A percentile compares a stretch with the other conserved stretches of the same genome.
Evolutionary conservation across 2,329 filamentous ascomycete species (phyloP).

Genomic region (Fusarium sp.): DNA sequence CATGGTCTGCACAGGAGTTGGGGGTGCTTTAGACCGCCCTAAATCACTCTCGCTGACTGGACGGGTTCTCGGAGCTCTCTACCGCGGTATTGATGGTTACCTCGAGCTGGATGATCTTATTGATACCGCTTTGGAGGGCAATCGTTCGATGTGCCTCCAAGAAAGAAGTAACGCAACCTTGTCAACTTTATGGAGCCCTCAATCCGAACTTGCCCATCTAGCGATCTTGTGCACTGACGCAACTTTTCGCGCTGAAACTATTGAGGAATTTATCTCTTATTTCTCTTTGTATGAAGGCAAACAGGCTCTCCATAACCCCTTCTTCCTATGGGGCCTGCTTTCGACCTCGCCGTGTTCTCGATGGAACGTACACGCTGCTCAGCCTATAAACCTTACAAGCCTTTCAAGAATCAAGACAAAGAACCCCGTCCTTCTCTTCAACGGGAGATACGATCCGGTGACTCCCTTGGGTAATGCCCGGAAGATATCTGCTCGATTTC

Average conservation of each 20-base stretch:
- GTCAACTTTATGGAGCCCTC: neutral
- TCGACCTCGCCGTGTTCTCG: accelerated
- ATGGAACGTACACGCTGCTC: neutral
- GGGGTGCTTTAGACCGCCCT: neutral
- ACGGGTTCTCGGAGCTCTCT: accelerated
- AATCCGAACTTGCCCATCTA: neutral
- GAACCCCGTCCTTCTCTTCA: neutral
- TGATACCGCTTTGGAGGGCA: neutral
- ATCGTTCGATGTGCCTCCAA: neutral
- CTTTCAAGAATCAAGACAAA: neutral
- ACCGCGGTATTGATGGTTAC: accelerated
- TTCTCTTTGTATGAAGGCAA: accelerated
- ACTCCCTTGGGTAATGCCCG: neutral
- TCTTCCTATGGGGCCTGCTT: neutral
- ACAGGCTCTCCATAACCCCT: too few relatives aligned
- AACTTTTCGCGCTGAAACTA: neutral
- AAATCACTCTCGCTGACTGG: accelerated
- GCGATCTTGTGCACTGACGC: neutral
- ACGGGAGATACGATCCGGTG: neutral
- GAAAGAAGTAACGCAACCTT: too few relatives aligned
- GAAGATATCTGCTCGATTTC: neutral
- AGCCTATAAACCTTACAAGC: neutral
- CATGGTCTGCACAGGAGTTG: neutral
- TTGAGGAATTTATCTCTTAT: accelerated
- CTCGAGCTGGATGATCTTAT: neutral